Base-by-base conservation (phyloP, 1,284 basidiomycete genomes). In the Puccinia novopanici region DNA sequence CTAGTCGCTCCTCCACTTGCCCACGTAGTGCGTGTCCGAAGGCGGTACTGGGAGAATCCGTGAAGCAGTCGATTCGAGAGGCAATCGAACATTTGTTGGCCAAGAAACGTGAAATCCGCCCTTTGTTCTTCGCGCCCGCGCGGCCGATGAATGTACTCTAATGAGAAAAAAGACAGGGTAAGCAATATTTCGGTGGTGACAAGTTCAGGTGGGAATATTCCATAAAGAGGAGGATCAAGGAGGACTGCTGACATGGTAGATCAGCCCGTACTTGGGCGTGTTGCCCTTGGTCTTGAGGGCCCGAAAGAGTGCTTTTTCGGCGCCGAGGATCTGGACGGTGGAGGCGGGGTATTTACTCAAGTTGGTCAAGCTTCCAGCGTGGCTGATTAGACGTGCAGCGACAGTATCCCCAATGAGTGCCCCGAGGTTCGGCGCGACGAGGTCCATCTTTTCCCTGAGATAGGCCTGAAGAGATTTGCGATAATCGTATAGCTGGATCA, bases 21-120 rank as follows among this genome's bases (percentile, higher is more conserved):
- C 90, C 89, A 17, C 93, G 90, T 30, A 99, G 89, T 15, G 95
- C 97, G 86, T 97, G 95, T 81, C 97, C 97, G 84, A 96, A 98
- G 86, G 96, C 95, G 80, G 93, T 88, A 13, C 94, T 94, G 0
- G 96, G 96, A 72, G 90, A 90, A 81, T 95, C 93, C 5, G 92
- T 90, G 87, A 95, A 99, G 87, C 97, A 98, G 87, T 99, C 97
- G 87, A 99, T 99, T 82, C 97, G 89, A 68, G 93, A 93, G 9
- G 97, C 97, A 85, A 99, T 99, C 80, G 94, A 96, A 86, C 95
- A 97, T 88, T 99, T 99, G 90, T 99, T 99, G 72, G 96, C 97
- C 50, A 99, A 89, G 90, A 97, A 98, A 57, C 95, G 91, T 15
- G 95, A 97, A 86, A 98, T 98, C 82, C 97, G 92, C 52, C 96